A percentile compares a stretch with the other conserved stretches of the same genome.
These are phyloP conservation scores for Curvularia eragrostidis DNA, from an alignment of 2,329 filamentous ascomycete genomes.

Conservation along the genomic window DNA sequence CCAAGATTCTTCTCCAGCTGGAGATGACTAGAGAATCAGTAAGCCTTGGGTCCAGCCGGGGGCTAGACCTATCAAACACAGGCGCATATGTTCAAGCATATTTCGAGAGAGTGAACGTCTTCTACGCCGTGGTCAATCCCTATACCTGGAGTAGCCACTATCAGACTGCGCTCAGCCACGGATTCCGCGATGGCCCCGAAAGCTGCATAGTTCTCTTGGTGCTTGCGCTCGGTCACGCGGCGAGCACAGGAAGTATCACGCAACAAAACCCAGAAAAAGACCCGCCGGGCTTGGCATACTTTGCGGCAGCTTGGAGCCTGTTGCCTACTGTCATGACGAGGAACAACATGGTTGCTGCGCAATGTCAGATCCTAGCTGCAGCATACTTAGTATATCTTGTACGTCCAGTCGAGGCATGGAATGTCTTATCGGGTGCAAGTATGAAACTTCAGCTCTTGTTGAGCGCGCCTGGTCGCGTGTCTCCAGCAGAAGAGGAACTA, in stretches of 20 bases:
- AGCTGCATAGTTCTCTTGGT: constrained; percentile 84
- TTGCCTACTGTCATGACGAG: constrained; percentile 80
- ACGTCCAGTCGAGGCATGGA: constrained; percentile 83
- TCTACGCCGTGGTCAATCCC: constrained; percentile 86
- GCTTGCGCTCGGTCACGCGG: constrained; percentile 77
- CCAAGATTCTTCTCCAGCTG: constrained; percentile 79
- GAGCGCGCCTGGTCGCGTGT: constrained; percentile 74
- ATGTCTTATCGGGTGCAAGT: constrained; percentile 76
- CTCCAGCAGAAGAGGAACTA: constrained; percentile 72
- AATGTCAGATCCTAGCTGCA: constrained; percentile 80
- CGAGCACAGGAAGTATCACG: constrained; percentile 77
- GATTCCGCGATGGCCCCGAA: constrained; percentile 79
- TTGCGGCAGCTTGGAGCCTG: constrained; percentile 79
- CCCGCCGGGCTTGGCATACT: constrained; percentile 78
- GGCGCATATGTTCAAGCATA: constrained; percentile 78
- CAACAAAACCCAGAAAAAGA: constrained; percentile 72
- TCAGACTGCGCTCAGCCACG: constrained; percentile 74
- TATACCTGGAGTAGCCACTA: constrained; percentile 81
- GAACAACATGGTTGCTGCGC: constrained; percentile 77
- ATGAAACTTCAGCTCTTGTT: constrained; percentile 81
- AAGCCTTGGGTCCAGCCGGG: constrained; percentile 62
- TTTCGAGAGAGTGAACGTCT: constrained; percentile 81
- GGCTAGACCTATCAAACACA: constrained; percentile 76
- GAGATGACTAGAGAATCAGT: constrained; percentile 83
- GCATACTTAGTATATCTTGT: constrained; percentile 86